Evolutionary conservation across 257 asterid genomes (phyloP).

Genomic region (Marsdenia floribunda): DNA sequence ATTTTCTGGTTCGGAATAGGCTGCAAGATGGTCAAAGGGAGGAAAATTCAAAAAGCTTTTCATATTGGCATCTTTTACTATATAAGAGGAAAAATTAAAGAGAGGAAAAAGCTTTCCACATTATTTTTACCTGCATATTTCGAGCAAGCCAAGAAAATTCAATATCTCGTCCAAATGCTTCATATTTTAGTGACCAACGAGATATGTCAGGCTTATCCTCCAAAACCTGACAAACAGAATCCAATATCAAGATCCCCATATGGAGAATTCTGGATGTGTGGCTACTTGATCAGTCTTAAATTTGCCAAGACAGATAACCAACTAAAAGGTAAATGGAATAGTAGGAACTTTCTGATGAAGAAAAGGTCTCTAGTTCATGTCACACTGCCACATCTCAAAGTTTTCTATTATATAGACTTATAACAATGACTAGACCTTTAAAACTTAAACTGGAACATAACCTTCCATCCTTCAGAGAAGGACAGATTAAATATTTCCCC

Average conservation of each 20-base stretch:
- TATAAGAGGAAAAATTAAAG: not conserved
- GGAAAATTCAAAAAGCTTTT: slow-evolving; percentile 6
- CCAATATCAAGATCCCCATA: slow-evolving; percentile 18
- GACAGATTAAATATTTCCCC: not conserved
- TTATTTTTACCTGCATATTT: slow-evolving; percentile 68
- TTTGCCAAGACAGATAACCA: not conserved
- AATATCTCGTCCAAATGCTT: slow-evolving; percentile 83
- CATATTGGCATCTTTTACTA: not conserved
- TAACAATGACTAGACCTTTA: not conserved
- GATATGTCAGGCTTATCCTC: slow-evolving; percentile 90
- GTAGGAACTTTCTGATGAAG: not conserved
- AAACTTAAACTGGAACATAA: not conserved
- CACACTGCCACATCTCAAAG: not conserved
- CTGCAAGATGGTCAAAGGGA: slow-evolving; percentile 33
- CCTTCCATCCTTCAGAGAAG: not conserved
- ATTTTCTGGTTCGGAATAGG: slow-evolving; percentile 89
- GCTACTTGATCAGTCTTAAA: not conserved
- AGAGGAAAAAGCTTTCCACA: not conserved
- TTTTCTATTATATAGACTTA: not conserved
- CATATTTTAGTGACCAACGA: slow-evolving; percentile 82
- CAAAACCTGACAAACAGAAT: slow-evolving; percentile 47
- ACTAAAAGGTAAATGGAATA: not conserved
- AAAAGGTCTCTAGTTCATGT: not conserved
- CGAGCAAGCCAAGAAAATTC: slow-evolving; percentile 93
- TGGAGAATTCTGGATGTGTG: slow-evolving; percentile 7